Base-by-base conservation (phyloP, 2,329 filamentous ascomycete species). In the Allantophomopsis lycopodina region DNA sequence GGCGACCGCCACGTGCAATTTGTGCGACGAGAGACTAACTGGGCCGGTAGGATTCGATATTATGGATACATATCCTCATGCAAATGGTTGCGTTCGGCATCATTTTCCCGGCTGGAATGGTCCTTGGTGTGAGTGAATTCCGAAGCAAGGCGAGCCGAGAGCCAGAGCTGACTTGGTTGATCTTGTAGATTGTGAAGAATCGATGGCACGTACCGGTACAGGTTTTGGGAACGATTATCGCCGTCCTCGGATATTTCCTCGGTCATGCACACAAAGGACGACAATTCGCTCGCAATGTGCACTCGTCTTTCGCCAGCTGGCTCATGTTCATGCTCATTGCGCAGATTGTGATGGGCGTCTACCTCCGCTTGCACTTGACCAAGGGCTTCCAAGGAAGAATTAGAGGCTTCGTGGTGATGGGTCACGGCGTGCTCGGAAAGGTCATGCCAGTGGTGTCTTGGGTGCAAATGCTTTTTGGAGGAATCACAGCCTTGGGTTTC, bases 141-240 rank as follows among this genome's bases (percentile, higher is more conserved):
- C 16, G 36, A 12, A 28, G 21, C 34, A 12, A n/a, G 2, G n/a
- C 16, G 23, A 11, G 6, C 3, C 14, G 39, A 44, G 47, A 42
- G 40, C 36, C 36, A 46, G 20, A 31, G 37, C 15, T 42, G 18
- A 44, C 36, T 38, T 14, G 23, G 6, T 31, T n/a, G 14, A 8
- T n/a, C 8, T n/a, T 36, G 35, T 57, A 93, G 81, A 88, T 98
- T 43, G 76, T 83, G 48, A 86, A 85, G 45, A 94, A 81, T 44
- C 77, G 84, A 61, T 96, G 86, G 85, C 91, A 98, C 63, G 89
- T 96, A 38, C 89, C 91, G 6, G 66, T 86, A 3, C 91, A 98
- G 60, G 70, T 80, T 20, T 54, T 82, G 40, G 85, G 81, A 46
- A 80, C 83, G 17, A 61, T 75, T 18, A 68, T 96, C 47, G 84